Percentiles rank a stretch among this genome's conserved stretches.
These are phyloP conservation scores for Ziziphus jujuba DNA, from an alignment of 306 rosid species.

Conservation along the genomic window DNA sequence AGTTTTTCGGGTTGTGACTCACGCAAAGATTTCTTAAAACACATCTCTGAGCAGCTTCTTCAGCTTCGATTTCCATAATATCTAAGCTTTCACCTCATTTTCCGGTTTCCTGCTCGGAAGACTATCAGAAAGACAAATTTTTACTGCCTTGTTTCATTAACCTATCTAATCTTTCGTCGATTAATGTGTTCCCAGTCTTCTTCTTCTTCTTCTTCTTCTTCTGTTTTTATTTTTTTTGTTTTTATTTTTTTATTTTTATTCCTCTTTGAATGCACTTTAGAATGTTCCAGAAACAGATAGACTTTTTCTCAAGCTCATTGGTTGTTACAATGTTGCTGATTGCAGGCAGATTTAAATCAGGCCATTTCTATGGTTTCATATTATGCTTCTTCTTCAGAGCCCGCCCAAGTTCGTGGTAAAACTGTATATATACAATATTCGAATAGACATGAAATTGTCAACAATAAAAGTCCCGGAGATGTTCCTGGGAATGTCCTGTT, in stretches of 20 bases:
- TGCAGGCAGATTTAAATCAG: slow-evolving; percentile 82
- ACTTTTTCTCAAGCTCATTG: not conserved
- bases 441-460: slow-evolving; percentile 86
- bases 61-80: too few relatives aligned
- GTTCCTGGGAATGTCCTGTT: slow-evolving; percentile 90
- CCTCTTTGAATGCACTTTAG: not conserved
- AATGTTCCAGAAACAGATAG: not conserved
- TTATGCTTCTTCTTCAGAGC: slow-evolving; percentile 90
- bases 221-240: too few relatives aligned
- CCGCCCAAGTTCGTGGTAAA: slow-evolving; percentile 89
- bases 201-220: not conserved
- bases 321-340: slow-evolving; percentile 8
- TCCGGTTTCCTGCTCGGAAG: too few relatives aligned
- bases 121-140: too few relatives aligned
- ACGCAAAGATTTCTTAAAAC: too few relatives aligned
- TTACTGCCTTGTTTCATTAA: too few relatives aligned
- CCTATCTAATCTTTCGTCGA: too few relatives aligned
- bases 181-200: not conserved
- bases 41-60: too few relatives aligned
- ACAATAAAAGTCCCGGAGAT: slow-evolving; percentile 94
- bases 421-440: slow-evolving; percentile 92
- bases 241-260: not conserved
- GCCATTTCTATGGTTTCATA: slow-evolving; percentile 93
- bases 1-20: too few relatives aligned
- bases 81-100: too few relatives aligned